phyloP scores from a whole-genome alignment of 1,284 basidiomycete species.

The Caloboletus inedulis region DNA sequence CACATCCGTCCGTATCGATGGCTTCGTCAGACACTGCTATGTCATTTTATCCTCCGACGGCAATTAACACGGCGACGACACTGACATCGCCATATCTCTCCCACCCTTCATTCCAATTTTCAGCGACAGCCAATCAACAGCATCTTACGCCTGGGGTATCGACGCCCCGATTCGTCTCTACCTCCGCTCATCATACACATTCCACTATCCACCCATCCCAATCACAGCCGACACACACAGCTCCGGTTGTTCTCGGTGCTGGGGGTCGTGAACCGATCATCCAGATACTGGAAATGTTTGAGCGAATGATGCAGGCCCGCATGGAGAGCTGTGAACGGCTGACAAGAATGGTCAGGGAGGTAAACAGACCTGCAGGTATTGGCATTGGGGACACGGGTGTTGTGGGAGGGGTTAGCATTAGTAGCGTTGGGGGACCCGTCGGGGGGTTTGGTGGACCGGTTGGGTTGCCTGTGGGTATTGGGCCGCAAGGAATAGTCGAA shows the following conservation, averaged over 20 bases:
- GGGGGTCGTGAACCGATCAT: conserved; percentile 42
- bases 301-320: conserved; percentile 65
- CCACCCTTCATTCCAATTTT: conserved; percentile 29
- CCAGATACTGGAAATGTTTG: conserved; percentile 63
- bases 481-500: conserved; percentile 22
- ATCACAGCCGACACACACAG: conserved; percentile 16
- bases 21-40: conserved; percentile 13
- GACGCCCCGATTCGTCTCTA: conserved; percentile 13
- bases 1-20: conserved; percentile 18
- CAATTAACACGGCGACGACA: conserved; percentile 21
- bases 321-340: conserved; percentile 71
- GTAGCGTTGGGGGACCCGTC: conserved; percentile 29
- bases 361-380: conserved; percentile 31
- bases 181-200: conserved; percentile 15
- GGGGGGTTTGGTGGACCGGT: conserved; percentile 31
- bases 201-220: conserved; percentile 15
- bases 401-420: conserved; percentile 12
- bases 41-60: conserved; percentile 30
- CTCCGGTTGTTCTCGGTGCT: conserved; percentile 26
- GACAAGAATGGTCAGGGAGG: conserved; percentile 55
- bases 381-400: conserved; percentile 8
- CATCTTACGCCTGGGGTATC: conserved; percentile 16
- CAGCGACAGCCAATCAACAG: conserved; percentile 16
- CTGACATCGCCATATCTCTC: conserved; percentile 32
- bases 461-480: conserved; percentile 24